phyloP scores from a whole-genome alignment of 805 yeast species.

The Teunomyces pallodes region DNA sequence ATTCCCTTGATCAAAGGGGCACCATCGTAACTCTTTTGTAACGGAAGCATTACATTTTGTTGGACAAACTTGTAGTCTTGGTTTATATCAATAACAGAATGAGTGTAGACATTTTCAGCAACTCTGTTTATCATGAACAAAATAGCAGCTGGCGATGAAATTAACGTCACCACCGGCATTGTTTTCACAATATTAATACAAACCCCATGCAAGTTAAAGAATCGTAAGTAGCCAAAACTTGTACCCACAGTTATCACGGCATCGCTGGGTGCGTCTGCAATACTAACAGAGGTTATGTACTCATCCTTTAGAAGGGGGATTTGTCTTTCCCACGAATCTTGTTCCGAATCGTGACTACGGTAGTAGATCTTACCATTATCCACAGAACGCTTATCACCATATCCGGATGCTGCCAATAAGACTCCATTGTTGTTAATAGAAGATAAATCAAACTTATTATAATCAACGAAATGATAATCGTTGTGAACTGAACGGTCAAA shows the following conservation, averaged over 20 bases:
- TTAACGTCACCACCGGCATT: slow-evolving; percentile 68
- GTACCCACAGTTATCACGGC: slow-evolving; percentile 67
- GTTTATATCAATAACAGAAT: slow-evolving; percentile 46
- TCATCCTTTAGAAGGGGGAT: slow-evolving; percentile 57
- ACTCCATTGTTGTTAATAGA: slow-evolving; percentile 67
- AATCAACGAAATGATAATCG: slow-evolving; percentile 85
- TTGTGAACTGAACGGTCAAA: slow-evolving; percentile 73
- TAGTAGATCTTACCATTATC: slow-evolving; percentile 50
- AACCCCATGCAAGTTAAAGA: slow-evolving; percentile 70
- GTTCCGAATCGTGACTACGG: slow-evolving; percentile 64
- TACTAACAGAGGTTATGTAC: slow-evolving; percentile 62
- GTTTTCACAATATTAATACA: slow-evolving; percentile 67
- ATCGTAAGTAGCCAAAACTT: slow-evolving; percentile 69
- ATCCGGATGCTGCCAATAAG: slow-evolving; percentile 49
- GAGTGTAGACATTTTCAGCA: slow-evolving; percentile 36
- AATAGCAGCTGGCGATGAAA: slow-evolving; percentile 58
- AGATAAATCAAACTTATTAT: slow-evolving; percentile 69
- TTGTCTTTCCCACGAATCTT: slow-evolving; percentile 68
- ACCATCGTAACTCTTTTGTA: slow-evolving; percentile 21
- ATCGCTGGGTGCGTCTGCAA: slow-evolving; percentile 38
- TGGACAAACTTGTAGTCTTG: slow-evolving; percentile 39
- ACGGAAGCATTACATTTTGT: slow-evolving; percentile 39
- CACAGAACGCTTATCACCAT: slow-evolving; percentile 13
- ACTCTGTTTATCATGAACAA: slow-evolving; percentile 49
- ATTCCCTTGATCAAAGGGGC: slow-evolving; percentile 54